Evolutionary conservation across 306 rosid genomes (phyloP), one percentile per base, ranked within the genome.

Genomic region (Alnus rubra): DNA sequence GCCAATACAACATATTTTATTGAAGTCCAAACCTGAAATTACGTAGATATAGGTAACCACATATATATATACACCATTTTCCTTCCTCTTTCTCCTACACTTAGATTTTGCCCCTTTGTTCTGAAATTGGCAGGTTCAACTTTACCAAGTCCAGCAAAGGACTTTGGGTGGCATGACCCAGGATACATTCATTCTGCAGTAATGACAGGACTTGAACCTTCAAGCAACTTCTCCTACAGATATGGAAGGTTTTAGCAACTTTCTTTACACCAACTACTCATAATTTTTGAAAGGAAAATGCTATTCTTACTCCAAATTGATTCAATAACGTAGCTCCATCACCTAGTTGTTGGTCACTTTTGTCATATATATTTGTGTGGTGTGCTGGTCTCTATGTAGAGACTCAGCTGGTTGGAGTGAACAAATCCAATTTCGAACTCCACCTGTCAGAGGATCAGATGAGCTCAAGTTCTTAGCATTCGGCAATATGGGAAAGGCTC

Each of bases 151-250:
- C 97, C 98, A 82, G 97, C 98, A 18, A 88, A 82, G 76, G 97
- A 94, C 72, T 94, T 94, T 35, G 97, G 98, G 19, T 94, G 98
- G 98, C 98, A 94, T 89, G 93, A 94, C 60, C 98, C 97, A 0
- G 98, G 97, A 58, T 92, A 68, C 89, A 91, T 94, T 62, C 98
- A 94, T 76, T 84, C 97, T 16, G 97, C 90, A 76, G 71, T 89
- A 51, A 91, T 94, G 92, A 87, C 88, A n/a, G 95, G 87, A 69
- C 95, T 94, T 58, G 73, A 75, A 15, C 97, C 98, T 86, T 92
- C 89, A 76, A 82, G 83, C 73, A 80, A 45, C 28, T 89, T 75
- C 79, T 85, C 91, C 59, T 94, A 94, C 62, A 82, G 78, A 82
- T 92, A 87, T 78, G 98, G 98, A 87, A 92, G 98, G 98, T 93